Base-by-base conservation (phyloP, 257 asterid genomes). In the Salvia hispanica region DNA sequence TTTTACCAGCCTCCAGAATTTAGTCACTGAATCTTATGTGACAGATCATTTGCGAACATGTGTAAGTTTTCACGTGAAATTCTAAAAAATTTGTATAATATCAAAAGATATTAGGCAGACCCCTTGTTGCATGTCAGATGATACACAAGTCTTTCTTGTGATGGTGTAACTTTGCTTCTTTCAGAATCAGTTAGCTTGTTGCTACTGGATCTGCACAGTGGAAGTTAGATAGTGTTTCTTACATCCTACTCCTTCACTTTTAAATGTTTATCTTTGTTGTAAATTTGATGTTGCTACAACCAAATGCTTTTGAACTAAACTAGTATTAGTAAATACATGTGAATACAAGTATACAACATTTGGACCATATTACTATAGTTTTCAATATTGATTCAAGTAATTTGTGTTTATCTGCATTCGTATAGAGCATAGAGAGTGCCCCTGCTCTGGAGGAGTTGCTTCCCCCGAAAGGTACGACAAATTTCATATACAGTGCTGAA, bases 391-490 rank as follows among this genome's bases (percentile, higher is more conserved):
- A 31, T 57, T 67, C 37, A n/a, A 11, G 21, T 64, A 15, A 34
- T 68, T 58, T 62, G 55, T 64, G 33, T 70, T 70, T 72, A 9
- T 55, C 72, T 64, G 42, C 57, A 25, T 70, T 16, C 63, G 14
- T 72, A 10, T 50, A 94, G 99, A 94, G 99, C 82, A 83, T 94
- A 75, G 99, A 94, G 80, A 91, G 85, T 71, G 87, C 97, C 65
- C 95, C 99, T 77, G 88, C 87, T 71, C 80, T 94, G 80, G 99
- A 90, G 87, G 95, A 88, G 80, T 81, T 94, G 64, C 99, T 94
- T 76, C 99, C 99, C 12, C 92, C 99, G 16, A 90, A 86, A 78
- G 96, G 92, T 56, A 76, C 86, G 4, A 63, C 95, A 36, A 79
- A 87, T 73, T 94, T 86, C 83, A 84, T 58, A 71, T 94, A 91